Evolutionary conservation across 306 rosid species (phyloP), one percentile per base, ranked within the genome.

Genomic region (Castanea sativa): DNA sequence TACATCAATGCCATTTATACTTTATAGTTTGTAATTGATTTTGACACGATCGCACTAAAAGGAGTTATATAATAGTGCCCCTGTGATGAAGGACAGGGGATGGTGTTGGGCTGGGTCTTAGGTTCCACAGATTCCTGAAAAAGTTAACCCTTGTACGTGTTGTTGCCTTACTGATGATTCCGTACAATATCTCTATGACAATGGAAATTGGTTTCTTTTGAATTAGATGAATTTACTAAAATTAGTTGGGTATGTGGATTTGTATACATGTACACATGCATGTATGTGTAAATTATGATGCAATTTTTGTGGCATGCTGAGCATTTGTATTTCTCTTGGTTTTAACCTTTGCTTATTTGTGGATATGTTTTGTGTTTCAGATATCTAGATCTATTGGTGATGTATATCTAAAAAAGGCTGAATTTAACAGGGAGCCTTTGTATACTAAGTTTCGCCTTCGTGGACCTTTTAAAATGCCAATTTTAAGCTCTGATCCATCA

Each of bases 381-480:
- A 30, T 93, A 70, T 93, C 97, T 58, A 89, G 97, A 81, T 91
- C 97, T 21, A 90, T 93, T 55, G 98, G 98, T 63, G 98, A 93
- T 21, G 84, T 81, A 43, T 93, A 93, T 85, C 86, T 93, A 65
- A 93, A 93, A 82, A 91, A 82, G 86, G 86, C 98, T 2, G 97
- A 93, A 78, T 93, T 91, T 82, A 93, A 93, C 89, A 84, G 87
- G 87, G 91, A 83, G 76, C 98, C 98, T 15, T 78, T 91, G 81
- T 93, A 88, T 86, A 21, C 91, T 4, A 93, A 85, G 86, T 93
- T 93, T 74, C 91, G 98, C 52, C 86, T 93, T 16, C 92, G 94
- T 6, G 92, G 90, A 75, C 80, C 97, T 57, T 93, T 91, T 79
- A 90, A 71, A 72, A 86, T 81, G 77, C 98, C 94, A 61, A 91